These are phyloP conservation scores for Silene noctiflora DNA, from an alignment of 179 eudicot genomes.

Conservation along the genomic window DNA sequence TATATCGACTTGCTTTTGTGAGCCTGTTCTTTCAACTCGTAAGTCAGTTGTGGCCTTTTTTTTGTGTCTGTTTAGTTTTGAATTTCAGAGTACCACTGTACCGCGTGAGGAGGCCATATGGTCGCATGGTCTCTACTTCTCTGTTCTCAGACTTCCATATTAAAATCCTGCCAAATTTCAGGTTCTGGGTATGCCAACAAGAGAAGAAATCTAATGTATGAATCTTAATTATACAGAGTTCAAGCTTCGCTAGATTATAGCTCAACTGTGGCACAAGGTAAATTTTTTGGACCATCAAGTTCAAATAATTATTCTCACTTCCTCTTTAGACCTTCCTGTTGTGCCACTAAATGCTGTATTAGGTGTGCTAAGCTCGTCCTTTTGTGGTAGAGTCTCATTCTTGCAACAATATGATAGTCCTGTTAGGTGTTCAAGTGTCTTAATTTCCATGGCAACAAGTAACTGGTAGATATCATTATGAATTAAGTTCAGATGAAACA, in stretches of 20 bases:
- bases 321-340: background rate
- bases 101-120: background rate
- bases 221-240: constrained; percentile 66
- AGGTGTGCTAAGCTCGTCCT: too few relatives aligned
- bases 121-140: background rate
- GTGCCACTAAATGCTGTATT: too few relatives aligned
- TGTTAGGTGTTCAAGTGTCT: too few relatives aligned
- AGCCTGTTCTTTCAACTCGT: background rate
- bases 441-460: too few relatives aligned
- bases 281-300: background rate
- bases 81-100: background rate
- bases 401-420: too few relatives aligned
- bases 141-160: background rate
- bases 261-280: constrained; percentile 72
- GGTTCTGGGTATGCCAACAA: constrained; percentile 69
- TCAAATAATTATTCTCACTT: background rate
- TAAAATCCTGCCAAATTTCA: constrained; percentile 15
- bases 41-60: background rate
- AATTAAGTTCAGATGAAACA: too few relatives aligned
- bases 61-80: background rate
- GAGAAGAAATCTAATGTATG: constrained; percentile 72
- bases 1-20: background rate
- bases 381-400: too few relatives aligned
- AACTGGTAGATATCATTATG: too few relatives aligned
- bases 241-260: constrained; percentile 59